phyloP scores from a whole-genome alignment of 768 basidiomycete species.

The Rubroboletus pulcherrimus region DNA sequence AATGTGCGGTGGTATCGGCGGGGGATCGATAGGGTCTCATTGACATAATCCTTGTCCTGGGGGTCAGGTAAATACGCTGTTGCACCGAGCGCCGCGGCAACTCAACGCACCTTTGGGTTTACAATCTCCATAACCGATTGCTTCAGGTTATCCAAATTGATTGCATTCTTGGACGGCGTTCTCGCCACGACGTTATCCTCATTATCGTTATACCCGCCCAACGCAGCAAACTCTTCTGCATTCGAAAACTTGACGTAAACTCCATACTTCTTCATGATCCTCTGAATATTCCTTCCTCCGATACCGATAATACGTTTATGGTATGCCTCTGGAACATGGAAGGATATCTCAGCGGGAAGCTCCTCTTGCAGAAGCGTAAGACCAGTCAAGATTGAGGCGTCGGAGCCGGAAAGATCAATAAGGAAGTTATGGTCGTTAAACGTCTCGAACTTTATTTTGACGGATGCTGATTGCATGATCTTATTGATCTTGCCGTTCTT shows the following conservation, averaged over 20 bases:
- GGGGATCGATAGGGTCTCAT: slow-evolving; percentile 90
- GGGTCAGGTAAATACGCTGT: background rate
- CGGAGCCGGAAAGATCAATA: slow-evolving; percentile 85
- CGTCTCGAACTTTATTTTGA: slow-evolving; percentile 99
- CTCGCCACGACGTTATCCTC: slow-evolving; percentile 99
- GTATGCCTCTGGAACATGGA: slow-evolving; percentile 97
- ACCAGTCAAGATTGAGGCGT: slow-evolving; percentile 82
- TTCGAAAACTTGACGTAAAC: slow-evolving; percentile 99
- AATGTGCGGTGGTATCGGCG: slow-evolving; percentile 93
- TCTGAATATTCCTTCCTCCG: slow-evolving; percentile 94
- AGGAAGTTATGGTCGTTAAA: slow-evolving; percentile 95
- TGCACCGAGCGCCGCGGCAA: background rate
- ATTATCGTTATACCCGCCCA: slow-evolving; percentile 94
- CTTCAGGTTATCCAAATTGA: slow-evolving; percentile 92
- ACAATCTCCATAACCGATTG: slow-evolving; percentile 97
- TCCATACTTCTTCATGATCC: slow-evolving; percentile 99
- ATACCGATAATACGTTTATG: slow-evolving; percentile 99
- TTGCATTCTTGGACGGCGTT: slow-evolving; percentile 96
- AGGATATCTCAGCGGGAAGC: slow-evolving; percentile 96
- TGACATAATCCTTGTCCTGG: slow-evolving; percentile 95
- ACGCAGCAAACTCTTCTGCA: slow-evolving; percentile 91
- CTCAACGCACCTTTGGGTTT: slow-evolving; percentile 75
- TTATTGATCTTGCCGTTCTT: slow-evolving; percentile 99
- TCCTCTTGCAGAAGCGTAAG: slow-evolving; percentile 91
- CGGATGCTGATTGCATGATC: slow-evolving; percentile 96